Conservation (phyloP, 257 asterid genomes). For the Gardenia jasminoides region DNA sequence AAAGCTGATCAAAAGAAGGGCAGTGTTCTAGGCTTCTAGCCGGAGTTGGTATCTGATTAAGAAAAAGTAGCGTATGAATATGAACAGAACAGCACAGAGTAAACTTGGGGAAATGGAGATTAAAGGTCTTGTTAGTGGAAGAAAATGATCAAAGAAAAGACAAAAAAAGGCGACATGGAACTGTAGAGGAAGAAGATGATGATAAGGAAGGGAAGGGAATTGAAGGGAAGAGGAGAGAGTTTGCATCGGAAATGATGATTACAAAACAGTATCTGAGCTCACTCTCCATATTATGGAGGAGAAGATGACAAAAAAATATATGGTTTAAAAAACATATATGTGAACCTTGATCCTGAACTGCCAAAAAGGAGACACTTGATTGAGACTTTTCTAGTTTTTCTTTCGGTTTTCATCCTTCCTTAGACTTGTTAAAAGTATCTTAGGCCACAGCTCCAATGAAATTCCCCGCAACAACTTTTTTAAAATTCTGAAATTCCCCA, state of each 20-base stretch:
- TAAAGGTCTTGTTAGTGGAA: neutral
- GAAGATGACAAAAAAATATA: constrained; percentile 25
- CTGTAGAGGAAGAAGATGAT: constrained; percentile 1
- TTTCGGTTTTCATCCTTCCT: neutral
- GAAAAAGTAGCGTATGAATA: too few relatives aligned
- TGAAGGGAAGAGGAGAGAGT: neutral
- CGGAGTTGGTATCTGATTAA: neutral
- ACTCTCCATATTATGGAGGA: constrained; percentile 14
- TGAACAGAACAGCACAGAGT: neutral
- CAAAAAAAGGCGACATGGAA: constrained; percentile 3
- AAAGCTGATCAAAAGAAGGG: neutral
- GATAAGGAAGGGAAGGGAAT: constrained; percentile 7
- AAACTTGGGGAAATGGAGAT: neutral
- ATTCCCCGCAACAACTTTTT: neutral
- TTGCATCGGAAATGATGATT: constrained; percentile 10
- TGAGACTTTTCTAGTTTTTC: constrained; percentile 13
- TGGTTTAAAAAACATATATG: constrained; percentile 12
- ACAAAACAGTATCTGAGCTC: constrained; percentile 9
- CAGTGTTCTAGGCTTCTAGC: neutral
- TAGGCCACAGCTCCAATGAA: neutral
- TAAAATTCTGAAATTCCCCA: neutral
- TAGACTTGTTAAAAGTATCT: neutral
- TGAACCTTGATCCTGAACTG: constrained; percentile 21
- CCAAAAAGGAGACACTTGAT: constrained; percentile 27
- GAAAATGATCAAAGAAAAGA: constrained; percentile 10